A percentile compares a stretch with the other conserved stretches of the same genome.
phyloP scores from a whole-genome alignment of 441 rosid species.

The Euphorbia corollata region DNA sequence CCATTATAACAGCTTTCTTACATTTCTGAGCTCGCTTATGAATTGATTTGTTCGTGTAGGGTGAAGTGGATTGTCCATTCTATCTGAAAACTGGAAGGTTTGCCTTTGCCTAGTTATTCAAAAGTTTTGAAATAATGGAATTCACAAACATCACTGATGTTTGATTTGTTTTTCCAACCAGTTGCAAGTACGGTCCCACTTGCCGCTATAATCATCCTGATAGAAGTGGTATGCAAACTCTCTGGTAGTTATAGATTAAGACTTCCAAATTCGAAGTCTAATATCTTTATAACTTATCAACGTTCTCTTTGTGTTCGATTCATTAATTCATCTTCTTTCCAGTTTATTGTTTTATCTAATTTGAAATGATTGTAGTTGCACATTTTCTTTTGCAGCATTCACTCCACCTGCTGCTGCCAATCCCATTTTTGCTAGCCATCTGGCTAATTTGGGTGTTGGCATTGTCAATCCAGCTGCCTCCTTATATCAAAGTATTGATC shows the following conservation, averaged over 20 bases:
- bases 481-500: conserved; percentile 52
- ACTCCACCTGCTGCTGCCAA: conserved; percentile 59
- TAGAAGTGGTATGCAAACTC: conserved; percentile 51
- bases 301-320: conserved; percentile 4
- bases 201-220: conserved; percentile 98
- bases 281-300: conserved; percentile 1
- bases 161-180: conserved; percentile 26
- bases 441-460: conserved; percentile 46
- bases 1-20: conserved; percentile 2
- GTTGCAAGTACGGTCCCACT: conserved; percentile 90
- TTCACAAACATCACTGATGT: conserved; percentile 8
- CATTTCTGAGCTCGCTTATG: conserved; percentile 6
- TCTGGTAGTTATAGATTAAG: neutral
- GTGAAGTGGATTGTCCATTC: conserved; percentile 88
- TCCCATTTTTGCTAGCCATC: conserved; percentile 39
- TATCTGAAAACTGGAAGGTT: conserved; percentile 94
- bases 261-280: neutral
- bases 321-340: neutral
- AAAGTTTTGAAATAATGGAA: neutral
- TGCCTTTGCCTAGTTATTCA: conserved; percentile 14
- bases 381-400: conserved; percentile 41
- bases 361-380: neutral
- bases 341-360: neutral
- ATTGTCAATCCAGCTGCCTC: conserved; percentile 51
- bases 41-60: conserved; percentile 38